Conservation (phyloP, 2,329 filamentous ascomycete species). For the Bertia moriformis region DNA sequence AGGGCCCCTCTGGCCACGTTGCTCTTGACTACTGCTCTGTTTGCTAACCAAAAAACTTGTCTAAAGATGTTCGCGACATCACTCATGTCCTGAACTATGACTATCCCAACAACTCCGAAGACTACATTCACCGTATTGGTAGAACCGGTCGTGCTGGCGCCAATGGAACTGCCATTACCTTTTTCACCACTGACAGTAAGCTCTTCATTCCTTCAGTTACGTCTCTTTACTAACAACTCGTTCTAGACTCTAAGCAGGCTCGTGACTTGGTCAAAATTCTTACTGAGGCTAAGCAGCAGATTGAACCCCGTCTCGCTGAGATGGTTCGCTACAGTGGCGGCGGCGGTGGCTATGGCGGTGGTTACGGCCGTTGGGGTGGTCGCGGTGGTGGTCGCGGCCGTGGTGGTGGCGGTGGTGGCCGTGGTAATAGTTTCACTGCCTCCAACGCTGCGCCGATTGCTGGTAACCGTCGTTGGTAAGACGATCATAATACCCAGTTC, state of each 20-base stretch:
- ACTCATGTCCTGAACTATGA: slow-evolving; percentile 99
- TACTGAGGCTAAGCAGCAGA: slow-evolving; percentile 91
- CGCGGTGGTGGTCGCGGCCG: slow-evolving; percentile 31
- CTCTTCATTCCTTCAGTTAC: slow-evolving; percentile 13
- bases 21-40: slow-evolving; percentile 58
- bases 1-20: not conserved
- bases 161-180: slow-evolving; percentile 88
- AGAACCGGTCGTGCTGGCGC: slow-evolving; percentile 91
- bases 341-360: slow-evolving; percentile 66
- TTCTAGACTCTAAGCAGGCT: slow-evolving; percentile 74
- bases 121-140: slow-evolving; percentile 94
- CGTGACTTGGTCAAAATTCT: slow-evolving; percentile 90
- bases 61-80: slow-evolving; percentile 98
- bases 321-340: slow-evolving; percentile 88
- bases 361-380: slow-evolving; percentile 45
- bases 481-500: not conserved
- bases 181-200: slow-evolving; percentile 99
- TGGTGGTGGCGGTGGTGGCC: slow-evolving; percentile 33
- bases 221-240: slow-evolving; percentile 7
- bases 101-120: slow-evolving; percentile 97
- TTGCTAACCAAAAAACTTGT: slow-evolving; percentile 23
- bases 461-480: not conserved
- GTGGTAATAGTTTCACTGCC: no score
- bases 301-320: slow-evolving; percentile 87
- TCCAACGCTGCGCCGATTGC: not conserved